These are phyloP conservation scores for Penicillium sp. DNA, from an alignment of 2,329 filamentous ascomycete genomes.

Conservation along the genomic window DNA sequence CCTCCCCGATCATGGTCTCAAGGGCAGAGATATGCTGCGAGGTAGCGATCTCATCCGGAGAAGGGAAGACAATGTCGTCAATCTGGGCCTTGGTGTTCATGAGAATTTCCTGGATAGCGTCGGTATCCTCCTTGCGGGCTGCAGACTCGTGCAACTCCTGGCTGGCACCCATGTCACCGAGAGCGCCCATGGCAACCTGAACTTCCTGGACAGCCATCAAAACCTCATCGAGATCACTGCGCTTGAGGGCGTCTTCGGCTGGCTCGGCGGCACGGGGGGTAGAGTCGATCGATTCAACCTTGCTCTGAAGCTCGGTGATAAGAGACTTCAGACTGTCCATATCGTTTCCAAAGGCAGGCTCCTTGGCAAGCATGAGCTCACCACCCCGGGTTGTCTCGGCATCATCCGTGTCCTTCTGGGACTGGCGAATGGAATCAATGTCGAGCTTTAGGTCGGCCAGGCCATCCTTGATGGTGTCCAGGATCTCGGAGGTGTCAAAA, in stretches of 20 bases:
- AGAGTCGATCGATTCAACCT: conserved; percentile 77
- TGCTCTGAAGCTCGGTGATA: conserved; percentile 80
- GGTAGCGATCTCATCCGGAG: conserved; percentile 70
- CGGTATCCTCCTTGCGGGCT: conserved; percentile 80
- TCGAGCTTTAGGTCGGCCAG: conserved; percentile 77
- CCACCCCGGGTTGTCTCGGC: conserved; percentile 58
- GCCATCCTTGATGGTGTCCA: conserved; percentile 85
- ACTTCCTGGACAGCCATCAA: conserved; percentile 57
- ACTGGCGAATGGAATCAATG: conserved; percentile 76
- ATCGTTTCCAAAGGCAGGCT: conserved; percentile 65
- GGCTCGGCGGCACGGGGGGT: conserved; percentile 48
- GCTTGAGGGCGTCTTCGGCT: conserved; percentile 52
- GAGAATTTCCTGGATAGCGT: conserved; percentile 88
- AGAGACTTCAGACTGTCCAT: conserved; percentile 85
- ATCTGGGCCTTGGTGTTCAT: conserved; percentile 87
- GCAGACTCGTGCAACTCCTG: conserved; percentile 56
- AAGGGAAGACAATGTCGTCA: conserved; percentile 73
- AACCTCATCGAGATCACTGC: conserved; percentile 54
- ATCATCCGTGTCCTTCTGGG: conserved; percentile 56
- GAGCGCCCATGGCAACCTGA: conserved; percentile 64
- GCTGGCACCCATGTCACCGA: conserved; percentile 59
- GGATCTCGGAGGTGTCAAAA: conserved; percentile 85
- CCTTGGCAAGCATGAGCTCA: conserved; percentile 64
- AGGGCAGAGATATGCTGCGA: conserved; percentile 65
- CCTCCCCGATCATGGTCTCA: conserved; percentile 74